Conservation (phyloP, 768 basidiomycete genomes). For the Cystofilobasidium ferigula region DNA sequence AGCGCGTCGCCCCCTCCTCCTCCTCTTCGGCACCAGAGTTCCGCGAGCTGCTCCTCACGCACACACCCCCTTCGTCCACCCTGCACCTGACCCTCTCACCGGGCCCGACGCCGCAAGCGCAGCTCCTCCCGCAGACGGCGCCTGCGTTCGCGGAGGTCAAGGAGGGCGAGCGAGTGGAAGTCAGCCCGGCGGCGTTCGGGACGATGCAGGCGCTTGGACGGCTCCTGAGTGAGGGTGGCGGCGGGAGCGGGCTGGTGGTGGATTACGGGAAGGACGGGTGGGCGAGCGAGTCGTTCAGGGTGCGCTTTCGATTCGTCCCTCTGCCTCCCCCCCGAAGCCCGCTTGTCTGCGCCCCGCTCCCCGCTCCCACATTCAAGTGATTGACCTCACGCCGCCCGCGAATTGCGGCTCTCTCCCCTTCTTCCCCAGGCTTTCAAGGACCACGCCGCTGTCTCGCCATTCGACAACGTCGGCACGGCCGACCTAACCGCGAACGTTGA, state of each 20-base stretch:
- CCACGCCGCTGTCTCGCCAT: slow-evolving; percentile 69
- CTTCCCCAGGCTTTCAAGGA: slow-evolving; percentile 69
- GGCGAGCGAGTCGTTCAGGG: slow-evolving; percentile 67
- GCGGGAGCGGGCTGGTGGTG: slow-evolving; percentile 57
- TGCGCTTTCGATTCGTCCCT: slow-evolving; percentile 40
- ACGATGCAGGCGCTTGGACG: slow-evolving; percentile 59
- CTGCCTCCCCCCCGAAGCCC: no score
- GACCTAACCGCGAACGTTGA: slow-evolving; percentile 97
- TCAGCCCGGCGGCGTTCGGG: slow-evolving; percentile 60
- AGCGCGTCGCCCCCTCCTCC: slow-evolving; percentile 45
- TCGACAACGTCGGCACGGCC: slow-evolving; percentile 70
- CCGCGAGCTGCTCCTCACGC: slow-evolving; percentile 23
- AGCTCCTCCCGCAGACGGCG: slow-evolving; percentile 43
- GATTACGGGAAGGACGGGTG: slow-evolving; percentile 75
- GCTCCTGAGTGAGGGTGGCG: slow-evolving; percentile 42
- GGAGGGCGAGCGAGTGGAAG: slow-evolving; percentile 63
- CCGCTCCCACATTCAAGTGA: no score
- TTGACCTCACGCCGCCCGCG: no score
- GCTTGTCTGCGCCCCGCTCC: not conserved
- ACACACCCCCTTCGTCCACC: slow-evolving; percentile 13
- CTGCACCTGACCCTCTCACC: slow-evolving; percentile 24
- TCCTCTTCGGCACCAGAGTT: not conserved
- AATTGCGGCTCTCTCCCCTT: not conserved
- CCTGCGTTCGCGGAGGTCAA: slow-evolving; percentile 59
- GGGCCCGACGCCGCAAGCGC: not conserved